Percentiles rank a stretch among this genome's conserved stretches.
These are phyloP conservation scores for Lepraria neglecta DNA, from an alignment of 495 filamentous ascomycete genomes.

Conservation along the genomic window DNA sequence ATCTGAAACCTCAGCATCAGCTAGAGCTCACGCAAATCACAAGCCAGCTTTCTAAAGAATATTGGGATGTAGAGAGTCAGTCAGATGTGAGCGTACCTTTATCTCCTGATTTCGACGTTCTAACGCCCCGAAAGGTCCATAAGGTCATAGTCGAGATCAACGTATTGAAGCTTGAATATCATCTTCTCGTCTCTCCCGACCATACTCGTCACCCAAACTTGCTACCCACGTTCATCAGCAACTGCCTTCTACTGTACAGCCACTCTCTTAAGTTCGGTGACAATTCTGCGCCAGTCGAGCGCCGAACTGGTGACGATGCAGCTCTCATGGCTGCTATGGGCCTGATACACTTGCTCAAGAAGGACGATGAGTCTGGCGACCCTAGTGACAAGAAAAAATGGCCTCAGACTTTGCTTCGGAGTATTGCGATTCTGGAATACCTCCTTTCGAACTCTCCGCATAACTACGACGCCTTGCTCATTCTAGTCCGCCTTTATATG, in stretches of 20 bases:
- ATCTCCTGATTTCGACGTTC: background rate
- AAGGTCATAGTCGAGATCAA: constrained; percentile 45
- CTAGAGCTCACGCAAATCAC: constrained; percentile 32
- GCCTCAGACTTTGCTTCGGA: constrained; percentile 41
- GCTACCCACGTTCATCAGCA: constrained; percentile 41
- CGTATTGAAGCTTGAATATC: constrained; percentile 52
- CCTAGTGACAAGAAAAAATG: too few species aligned
- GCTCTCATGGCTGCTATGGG: constrained; percentile 52
- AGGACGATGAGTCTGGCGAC: background rate
- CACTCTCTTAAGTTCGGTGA: constrained; percentile 28
- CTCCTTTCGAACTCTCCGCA: constrained; percentile 47
- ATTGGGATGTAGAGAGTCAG: background rate
- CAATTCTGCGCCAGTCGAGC: constrained; percentile 43
- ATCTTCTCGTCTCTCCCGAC: constrained; percentile 40
- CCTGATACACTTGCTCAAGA: constrained; percentile 40
- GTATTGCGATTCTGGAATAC: constrained; percentile 45
- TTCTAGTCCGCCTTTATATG: constrained; percentile 50
- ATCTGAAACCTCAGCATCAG: constrained; percentile 35
- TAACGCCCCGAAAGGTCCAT: constrained; percentile 24
- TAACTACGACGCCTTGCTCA: constrained; percentile 52
- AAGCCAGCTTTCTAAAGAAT: constrained; percentile 5
- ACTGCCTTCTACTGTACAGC: constrained; percentile 44
- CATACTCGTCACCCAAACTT: constrained; percentile 30
- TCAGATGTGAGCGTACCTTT: constrained; percentile 9
- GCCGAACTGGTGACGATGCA: constrained; percentile 52